phyloP scores from a whole-genome alignment of 352 stramenopile genomes.

The Globisporangium abappressorium region DNA sequence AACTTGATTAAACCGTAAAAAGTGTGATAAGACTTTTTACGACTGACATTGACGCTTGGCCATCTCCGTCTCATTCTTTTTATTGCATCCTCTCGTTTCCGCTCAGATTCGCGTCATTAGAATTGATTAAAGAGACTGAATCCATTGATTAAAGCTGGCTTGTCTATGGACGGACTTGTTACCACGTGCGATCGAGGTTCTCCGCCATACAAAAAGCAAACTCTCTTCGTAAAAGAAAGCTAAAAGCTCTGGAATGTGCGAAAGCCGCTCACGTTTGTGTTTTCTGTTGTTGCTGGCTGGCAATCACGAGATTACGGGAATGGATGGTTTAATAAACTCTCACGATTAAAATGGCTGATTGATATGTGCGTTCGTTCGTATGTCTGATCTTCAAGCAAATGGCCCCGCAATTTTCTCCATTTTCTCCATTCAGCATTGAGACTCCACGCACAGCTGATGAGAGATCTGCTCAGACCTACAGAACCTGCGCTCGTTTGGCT shows the following conservation, averaged over 20 bases:
- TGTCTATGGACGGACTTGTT: not conserved
- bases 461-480: too few species aligned
- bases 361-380: not conserved
- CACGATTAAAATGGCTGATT: not conserved
- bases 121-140: constrained; percentile 1
- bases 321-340: not conserved
- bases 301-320: not conserved
- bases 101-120: not conserved
- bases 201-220: not conserved
- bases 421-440: not conserved
- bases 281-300: not conserved
- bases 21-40: too few species aligned
- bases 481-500: too few species aligned
- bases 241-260: not conserved
- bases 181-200: not conserved
- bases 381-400: not conserved
- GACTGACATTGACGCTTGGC: too few species aligned
- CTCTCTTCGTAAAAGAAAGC: not conserved
- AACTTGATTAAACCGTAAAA: too few species aligned
- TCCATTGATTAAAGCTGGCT: constrained; percentile 1
- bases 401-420: not conserved
- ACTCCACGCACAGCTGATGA: not conserved
- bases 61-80: not conserved
- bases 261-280: not conserved
- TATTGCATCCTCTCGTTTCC: too few species aligned